These are phyloP conservation scores for Fraxinus quadrangulata DNA, from an alignment of 257 asterid genomes.

Conservation along the genomic window DNA sequence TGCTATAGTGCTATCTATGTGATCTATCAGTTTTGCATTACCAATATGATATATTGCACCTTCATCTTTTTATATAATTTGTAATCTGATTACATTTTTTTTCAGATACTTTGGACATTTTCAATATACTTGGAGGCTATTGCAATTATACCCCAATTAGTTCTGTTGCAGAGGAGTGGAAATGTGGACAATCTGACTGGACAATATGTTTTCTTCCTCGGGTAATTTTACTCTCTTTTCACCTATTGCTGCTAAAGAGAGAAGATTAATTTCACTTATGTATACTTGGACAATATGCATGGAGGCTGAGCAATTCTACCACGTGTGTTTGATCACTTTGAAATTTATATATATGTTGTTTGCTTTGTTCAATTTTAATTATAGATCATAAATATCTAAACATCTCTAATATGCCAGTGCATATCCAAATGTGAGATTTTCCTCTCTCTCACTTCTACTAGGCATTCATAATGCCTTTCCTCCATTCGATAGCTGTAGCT, in stretches of 20 bases:
- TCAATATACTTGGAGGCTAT: constrained; percentile 81
- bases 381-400: neutral
- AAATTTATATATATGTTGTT: neutral
- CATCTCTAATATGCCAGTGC: neutral
- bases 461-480: neutral
- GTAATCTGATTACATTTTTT: constrained; percentile 12
- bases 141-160: constrained; percentile 88
- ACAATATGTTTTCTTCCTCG: constrained; percentile 89
- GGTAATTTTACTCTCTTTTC: constrained; percentile 52
- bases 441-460: neutral
- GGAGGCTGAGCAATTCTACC: neutral
- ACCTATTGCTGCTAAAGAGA: constrained; percentile 10
- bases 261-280: neutral
- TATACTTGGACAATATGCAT: neutral
- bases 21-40: neutral
- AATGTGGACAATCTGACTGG: constrained; percentile 94
- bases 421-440: neutral
- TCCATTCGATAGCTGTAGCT: neutral
- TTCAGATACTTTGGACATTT: constrained; percentile 87
- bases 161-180: constrained; percentile 95
- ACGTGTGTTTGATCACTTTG: neutral
- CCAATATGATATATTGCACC: neutral
- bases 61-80: constrained; percentile 8
- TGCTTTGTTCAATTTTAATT: neutral
- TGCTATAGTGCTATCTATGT: neutral